Conservation (phyloP, 768 basidiomycete genomes). For the Pleurotus pulmonarius region DNA sequence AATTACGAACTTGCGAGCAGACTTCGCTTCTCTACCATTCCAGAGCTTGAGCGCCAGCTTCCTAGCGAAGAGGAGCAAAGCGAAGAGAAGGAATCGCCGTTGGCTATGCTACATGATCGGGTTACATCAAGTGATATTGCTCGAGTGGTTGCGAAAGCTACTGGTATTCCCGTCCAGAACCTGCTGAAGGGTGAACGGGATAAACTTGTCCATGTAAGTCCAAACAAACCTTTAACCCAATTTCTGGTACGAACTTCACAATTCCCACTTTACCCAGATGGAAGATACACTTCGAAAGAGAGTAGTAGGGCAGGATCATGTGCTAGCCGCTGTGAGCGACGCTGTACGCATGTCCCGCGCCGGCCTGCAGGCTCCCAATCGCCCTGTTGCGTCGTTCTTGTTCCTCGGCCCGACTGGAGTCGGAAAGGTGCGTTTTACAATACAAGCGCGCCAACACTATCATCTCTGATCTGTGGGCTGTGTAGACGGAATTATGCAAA, state of each 20-base stretch:
- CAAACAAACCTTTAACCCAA: no score
- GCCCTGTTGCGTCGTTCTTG: conserved; percentile 90
- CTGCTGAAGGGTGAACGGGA: conserved; percentile 87
- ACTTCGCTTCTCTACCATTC: conserved; percentile 83
- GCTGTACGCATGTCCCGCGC: conserved; percentile 92
- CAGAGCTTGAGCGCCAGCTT: conserved; percentile 70
- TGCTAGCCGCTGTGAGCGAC: conserved; percentile 81
- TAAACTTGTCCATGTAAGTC: conserved; percentile 78
- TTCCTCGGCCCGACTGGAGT: conserved; percentile 89
- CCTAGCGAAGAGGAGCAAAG: conserved; percentile 50
- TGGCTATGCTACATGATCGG: conserved; percentile 76
- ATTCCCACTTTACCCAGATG: conserved; percentile 52
- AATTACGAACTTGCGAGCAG: conserved; percentile 80
- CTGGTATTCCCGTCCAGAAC: conserved; percentile 89
- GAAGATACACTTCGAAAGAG: conserved; percentile 70
- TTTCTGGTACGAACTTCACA: neutral
- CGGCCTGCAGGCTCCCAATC: conserved; percentile 82
- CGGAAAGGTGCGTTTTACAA: conserved; percentile 54
- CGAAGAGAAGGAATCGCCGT: conserved; percentile 41
- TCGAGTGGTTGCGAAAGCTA: conserved; percentile 81
- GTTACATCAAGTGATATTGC: conserved; percentile 90
- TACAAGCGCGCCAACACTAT: neutral
- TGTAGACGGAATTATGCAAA: conserved; percentile 85
- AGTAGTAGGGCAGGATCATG: conserved; percentile 90
- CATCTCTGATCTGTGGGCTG: neutral